A percentile compares a stretch with the other conserved stretches of the same genome.
Evolutionary conservation across 257 asterid species (phyloP).

Genomic region (Lycium barbarum): DNA sequence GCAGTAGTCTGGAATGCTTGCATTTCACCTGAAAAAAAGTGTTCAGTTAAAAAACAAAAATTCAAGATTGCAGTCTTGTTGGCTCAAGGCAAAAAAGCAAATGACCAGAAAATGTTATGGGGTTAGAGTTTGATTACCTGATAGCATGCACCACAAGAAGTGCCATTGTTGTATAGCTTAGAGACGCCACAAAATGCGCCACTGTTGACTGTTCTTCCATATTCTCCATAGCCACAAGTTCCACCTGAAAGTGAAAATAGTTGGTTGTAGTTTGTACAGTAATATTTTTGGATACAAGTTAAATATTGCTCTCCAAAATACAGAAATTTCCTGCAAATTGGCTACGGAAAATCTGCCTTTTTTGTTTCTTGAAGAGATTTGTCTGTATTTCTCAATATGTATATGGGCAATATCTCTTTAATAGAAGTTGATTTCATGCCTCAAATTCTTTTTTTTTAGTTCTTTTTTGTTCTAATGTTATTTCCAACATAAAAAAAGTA

Average conservation of each 20-base stretch:
- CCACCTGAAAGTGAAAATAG: slow-evolving; percentile 29
- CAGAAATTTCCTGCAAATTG: neutral
- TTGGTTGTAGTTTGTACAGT: neutral
- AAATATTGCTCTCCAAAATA: neutral
- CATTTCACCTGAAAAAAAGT: slow-evolving; percentile 37
- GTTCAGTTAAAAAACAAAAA: neutral
- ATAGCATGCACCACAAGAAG: slow-evolving; percentile 46
- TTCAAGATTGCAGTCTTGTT: neutral
- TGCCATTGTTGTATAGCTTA: slow-evolving; percentile 30
- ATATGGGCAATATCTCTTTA: neutral
- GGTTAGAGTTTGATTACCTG: slow-evolving; percentile 27
- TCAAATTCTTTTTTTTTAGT: no score
- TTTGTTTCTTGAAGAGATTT: neutral
- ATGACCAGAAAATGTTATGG: neutral
- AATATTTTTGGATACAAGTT: no score
- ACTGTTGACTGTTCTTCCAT: slow-evolving; percentile 38
- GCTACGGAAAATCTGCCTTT: neutral
- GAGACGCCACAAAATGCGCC: slow-evolving; percentile 35
- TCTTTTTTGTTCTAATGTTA: no score
- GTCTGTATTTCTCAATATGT: neutral
- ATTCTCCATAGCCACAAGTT: slow-evolving; percentile 48
- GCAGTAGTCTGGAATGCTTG: slow-evolving; percentile 35
- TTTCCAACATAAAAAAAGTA: no score
- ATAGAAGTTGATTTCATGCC: neutral
- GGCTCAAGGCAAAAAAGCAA: neutral